phyloP scores from a whole-genome alignment of 345 rosid species.

The Geranium rotundifolium region DNA sequence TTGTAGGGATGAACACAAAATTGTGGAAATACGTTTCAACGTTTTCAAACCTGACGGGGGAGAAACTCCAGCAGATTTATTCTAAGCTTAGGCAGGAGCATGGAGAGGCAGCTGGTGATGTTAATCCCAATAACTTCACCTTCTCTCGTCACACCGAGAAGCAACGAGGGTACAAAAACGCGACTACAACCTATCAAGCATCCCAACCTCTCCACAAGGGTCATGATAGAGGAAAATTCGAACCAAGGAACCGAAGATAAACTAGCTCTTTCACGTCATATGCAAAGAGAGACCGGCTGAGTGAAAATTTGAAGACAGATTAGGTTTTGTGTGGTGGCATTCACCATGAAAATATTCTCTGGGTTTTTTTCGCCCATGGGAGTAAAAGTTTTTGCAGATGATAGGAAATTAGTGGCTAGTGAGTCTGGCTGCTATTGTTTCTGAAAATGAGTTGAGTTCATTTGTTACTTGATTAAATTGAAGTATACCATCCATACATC shows the following conservation, averaged over 20 bases:
- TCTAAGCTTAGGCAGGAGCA: conserved; percentile 76
- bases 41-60: conserved; percentile 88
- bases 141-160: conserved; percentile 30
- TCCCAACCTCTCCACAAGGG: conserved; percentile 44
- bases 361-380: not conserved
- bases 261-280: not conserved
- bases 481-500: too few relatives aligned
- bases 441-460: not conserved
- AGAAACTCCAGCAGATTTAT: conserved; percentile 77
- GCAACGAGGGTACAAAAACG: conserved; percentile 47
- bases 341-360: not conserved
- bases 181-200: conserved; percentile 25
- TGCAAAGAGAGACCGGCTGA: not conserved
- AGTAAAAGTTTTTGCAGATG: not conserved
- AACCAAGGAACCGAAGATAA: conserved; percentile 84
- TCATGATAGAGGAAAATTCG: conserved; percentile 62
- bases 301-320: not conserved
- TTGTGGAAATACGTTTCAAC: conserved; percentile 95
- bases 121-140: conserved; percentile 32
- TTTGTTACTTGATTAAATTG: too few relatives aligned
- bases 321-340: not conserved
- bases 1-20: conserved; percentile 76
- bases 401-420: not conserved
- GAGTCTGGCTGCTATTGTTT: not conserved
- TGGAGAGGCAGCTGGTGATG: conserved; percentile 53